Evolutionary conservation across 73 alveolate species (phyloP).

Genomic region (Breviolum minutum): DNA sequence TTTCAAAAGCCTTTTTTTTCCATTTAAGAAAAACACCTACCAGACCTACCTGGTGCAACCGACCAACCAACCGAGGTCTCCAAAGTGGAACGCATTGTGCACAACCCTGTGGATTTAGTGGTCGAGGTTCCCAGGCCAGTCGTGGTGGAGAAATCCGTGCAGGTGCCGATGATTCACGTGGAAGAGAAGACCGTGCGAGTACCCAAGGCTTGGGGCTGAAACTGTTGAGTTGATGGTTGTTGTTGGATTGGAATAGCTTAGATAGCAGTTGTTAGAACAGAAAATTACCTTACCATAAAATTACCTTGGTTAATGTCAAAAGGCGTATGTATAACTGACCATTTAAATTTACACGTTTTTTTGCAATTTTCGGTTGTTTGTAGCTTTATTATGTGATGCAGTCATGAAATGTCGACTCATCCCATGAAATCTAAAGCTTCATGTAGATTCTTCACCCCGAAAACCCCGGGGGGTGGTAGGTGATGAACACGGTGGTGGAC

Average conservation of each 20-base stretch:
- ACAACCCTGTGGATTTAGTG: constrained; percentile 85
- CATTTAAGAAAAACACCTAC: too few relatives aligned
- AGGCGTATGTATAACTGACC: too few relatives aligned
- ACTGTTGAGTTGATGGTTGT: too few relatives aligned
- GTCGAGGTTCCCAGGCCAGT: constrained; percentile 86
- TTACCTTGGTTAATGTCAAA: too few relatives aligned
- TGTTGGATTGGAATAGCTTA: too few relatives aligned
- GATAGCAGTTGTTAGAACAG: too few relatives aligned
- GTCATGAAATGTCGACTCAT: background rate
- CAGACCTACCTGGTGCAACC: too few relatives aligned
- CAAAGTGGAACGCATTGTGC: constrained; percentile 82
- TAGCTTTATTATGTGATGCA: too few relatives aligned
- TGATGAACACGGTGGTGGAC: constrained; percentile 81
- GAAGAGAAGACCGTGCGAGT: constrained; percentile 83
- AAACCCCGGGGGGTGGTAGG: background rate
- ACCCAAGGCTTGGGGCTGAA: constrained; percentile 47
- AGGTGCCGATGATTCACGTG: constrained; percentile 73
- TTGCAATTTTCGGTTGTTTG: too few relatives aligned
- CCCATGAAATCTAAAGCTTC: background rate
- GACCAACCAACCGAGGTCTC: constrained; percentile 25
- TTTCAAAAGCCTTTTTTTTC: background rate
- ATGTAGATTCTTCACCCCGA: background rate
- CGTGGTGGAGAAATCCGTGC: constrained; percentile 81
- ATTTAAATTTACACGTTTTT: too few relatives aligned
- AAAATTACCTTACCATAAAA: too few relatives aligned